Percentiles rank a stretch among this genome's conserved stretches.
These are phyloP conservation scores for Nitzschia inconspicua DNA, from an alignment of 108 stramenopile genomes.

Conservation along the genomic window DNA sequence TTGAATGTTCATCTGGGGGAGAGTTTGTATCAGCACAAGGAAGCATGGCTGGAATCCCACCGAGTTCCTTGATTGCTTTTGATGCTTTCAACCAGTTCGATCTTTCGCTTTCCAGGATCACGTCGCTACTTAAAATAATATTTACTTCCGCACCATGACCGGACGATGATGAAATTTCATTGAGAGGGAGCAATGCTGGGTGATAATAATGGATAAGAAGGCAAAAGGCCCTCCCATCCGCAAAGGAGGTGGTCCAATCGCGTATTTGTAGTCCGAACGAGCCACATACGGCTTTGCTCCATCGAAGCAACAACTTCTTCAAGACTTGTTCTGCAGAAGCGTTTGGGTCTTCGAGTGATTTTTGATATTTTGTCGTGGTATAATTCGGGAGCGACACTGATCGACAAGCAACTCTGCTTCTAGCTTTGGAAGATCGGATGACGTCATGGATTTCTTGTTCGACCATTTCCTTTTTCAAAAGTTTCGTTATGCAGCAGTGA, in stretches of 20 bases:
- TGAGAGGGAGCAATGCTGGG: constrained; percentile 53
- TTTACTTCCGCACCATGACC: background rate
- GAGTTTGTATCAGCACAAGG: constrained; percentile 59
- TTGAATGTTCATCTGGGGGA: constrained; percentile 76
- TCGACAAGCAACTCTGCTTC: constrained; percentile 13
- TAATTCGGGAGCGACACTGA: background rate
- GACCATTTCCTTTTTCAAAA: constrained; percentile 32
- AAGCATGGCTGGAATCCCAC: constrained; percentile 85
- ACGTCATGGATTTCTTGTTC: constrained; percentile 61
- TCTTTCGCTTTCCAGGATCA: constrained; percentile 54
- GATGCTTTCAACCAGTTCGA: constrained; percentile 58
- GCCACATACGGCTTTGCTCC: constrained; percentile 84
- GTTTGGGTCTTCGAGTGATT: background rate
- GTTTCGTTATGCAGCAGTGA: constrained; percentile 44
- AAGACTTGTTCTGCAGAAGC: constrained; percentile 36
- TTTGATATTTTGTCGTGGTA: background rate
- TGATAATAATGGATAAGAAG: constrained; percentile 90
- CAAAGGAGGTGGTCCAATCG: constrained; percentile 81
- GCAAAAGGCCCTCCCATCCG: constrained; percentile 85
- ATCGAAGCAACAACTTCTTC: constrained; percentile 59
- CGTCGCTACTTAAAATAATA: constrained; percentile 3
- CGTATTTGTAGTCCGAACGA: constrained; percentile 56
- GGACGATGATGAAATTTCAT: constrained; percentile 35
- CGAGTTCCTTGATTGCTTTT: constrained; percentile 58
- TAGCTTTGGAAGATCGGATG: constrained; percentile 15